Evolutionary conservation across 495 filamentous ascomycete species (phyloP).

Genomic region (Penicillium waksmanii): DNA sequence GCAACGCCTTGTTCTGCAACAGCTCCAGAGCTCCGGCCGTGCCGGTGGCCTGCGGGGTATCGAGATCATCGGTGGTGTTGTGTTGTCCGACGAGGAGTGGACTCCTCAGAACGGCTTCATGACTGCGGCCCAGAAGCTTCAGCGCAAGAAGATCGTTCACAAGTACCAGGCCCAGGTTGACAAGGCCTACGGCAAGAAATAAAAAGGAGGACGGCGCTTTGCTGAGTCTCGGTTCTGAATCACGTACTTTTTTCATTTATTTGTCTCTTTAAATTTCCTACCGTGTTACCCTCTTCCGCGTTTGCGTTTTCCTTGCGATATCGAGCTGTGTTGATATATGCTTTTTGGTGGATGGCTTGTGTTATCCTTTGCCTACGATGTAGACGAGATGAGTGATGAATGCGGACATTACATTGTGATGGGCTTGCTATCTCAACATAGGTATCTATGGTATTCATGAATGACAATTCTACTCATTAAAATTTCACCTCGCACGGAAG

Average conservation of each 20-base stretch:
- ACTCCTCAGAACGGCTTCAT: constrained; percentile 79
- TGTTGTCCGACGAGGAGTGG: constrained; percentile 96
- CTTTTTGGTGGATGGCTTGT: constrained; percentile 14
- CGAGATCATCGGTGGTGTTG: constrained; percentile 91
- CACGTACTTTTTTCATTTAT: constrained; percentile 7
- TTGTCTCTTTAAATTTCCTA: constrained; percentile 12
- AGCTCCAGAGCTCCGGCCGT: constrained; percentile 76
- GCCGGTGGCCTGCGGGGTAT: constrained; percentile 79
- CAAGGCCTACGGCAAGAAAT: constrained; percentile 54
- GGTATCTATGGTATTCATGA: not conserved
- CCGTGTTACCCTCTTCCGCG: constrained; percentile 25
- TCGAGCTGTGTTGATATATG: constrained; percentile 21
- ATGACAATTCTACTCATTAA: not conserved
- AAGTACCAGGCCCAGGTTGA: constrained; percentile 51
- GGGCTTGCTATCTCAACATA: constrained; percentile 6
- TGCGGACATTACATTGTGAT: constrained; percentile 22
- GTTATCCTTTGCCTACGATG: constrained; percentile 16
- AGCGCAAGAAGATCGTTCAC: constrained; percentile 56
- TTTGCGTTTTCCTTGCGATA: constrained; percentile 18
- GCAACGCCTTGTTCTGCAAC: constrained; percentile 74
- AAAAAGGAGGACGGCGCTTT: constrained; percentile 15
- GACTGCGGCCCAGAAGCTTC: constrained; percentile 60
- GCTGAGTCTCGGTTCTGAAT: constrained; percentile 8
- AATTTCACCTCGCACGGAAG: not conserved
- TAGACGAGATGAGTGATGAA: constrained; percentile 30